A percentile compares a stretch with the other conserved stretches of the same genome.
phyloP scores from a whole-genome alignment of 306 rosid species.

The Betula pendula region DNA sequence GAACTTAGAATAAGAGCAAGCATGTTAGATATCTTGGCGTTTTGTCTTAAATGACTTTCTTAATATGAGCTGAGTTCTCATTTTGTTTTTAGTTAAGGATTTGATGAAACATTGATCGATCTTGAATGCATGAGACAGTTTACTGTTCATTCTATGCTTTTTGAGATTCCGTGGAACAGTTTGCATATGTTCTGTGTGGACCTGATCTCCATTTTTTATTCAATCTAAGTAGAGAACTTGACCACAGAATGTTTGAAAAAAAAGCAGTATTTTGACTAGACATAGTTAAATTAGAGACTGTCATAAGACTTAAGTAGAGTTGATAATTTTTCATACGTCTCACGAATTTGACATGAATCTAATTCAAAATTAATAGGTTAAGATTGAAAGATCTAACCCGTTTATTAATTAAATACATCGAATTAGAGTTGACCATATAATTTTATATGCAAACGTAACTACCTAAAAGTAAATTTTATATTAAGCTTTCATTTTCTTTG shows the following conservation, averaged over 20 bases:
- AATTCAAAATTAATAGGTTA: too few species aligned
- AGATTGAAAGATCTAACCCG: too few species aligned
- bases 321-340: too few species aligned
- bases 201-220: neutral
- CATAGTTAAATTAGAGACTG: neutral
- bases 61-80: neutral
- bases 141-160: neutral
- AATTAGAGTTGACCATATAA: too few species aligned
- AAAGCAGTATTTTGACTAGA: too few species aligned
- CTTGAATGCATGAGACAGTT: neutral
- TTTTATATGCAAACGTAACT: too few species aligned
- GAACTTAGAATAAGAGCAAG: neutral
- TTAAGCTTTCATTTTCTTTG: neutral
- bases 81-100: neutral
- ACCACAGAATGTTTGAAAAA: neutral
- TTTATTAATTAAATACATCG: too few species aligned
- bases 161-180: too few species aligned
- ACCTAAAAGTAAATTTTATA: too few species aligned
- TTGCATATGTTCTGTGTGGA: neutral
- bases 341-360: too few species aligned
- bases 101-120: neutral
- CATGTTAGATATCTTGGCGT: neutral
- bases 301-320: neutral
- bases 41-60: neutral
- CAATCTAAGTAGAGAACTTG: neutral